Conservation (phyloP, 2,329 filamentous ascomycete species). For the Aspergillus japonicus region DNA sequence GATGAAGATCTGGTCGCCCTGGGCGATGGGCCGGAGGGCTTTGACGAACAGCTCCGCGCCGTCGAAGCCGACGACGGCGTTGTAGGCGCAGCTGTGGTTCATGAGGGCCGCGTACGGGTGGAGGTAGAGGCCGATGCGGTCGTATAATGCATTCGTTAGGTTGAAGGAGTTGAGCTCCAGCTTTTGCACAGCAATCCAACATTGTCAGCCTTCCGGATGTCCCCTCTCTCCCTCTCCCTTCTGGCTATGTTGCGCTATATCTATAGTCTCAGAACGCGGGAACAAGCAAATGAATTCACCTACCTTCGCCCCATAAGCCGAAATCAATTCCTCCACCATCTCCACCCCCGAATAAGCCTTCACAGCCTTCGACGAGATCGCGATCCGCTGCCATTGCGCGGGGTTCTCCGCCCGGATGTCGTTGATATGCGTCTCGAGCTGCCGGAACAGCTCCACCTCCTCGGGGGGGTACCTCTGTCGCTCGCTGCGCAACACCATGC, state of each 20-base stretch:
- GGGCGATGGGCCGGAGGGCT: conserved; percentile 52
- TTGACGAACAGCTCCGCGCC: conserved; percentile 52
- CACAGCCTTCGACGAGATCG: conserved; percentile 55
- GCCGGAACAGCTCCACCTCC: conserved; percentile 45
- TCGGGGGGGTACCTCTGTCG: conserved; percentile 37
- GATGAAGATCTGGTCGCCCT: conserved; percentile 59
- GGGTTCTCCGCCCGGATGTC: conserved; percentile 46
- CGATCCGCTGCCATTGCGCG: conserved; percentile 49
- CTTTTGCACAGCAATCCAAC: conserved; percentile 28
- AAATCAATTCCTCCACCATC: conserved; percentile 44
- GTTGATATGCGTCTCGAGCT: conserved; percentile 50
- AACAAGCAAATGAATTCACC: conserved; percentile 30
- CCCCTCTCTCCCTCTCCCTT: not conserved
- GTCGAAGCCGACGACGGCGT: conserved; percentile 59
- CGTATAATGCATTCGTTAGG: conserved; percentile 55
- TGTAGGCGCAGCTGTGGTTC: conserved; percentile 64
- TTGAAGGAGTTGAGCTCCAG: conserved; percentile 60
- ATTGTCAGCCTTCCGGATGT: not conserved
- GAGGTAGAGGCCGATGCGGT: conserved; percentile 59
- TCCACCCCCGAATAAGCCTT: conserved; percentile 52
- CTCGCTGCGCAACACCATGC: conserved; percentile 48
- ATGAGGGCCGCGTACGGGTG: conserved; percentile 55
- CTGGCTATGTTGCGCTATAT: no score
- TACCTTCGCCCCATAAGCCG: conserved; percentile 50
- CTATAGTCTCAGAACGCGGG: no score